Evolutionary conservation across 129 eudicot genomes (phyloP).

Genomic region (Smallanthus sonchifolius): DNA sequence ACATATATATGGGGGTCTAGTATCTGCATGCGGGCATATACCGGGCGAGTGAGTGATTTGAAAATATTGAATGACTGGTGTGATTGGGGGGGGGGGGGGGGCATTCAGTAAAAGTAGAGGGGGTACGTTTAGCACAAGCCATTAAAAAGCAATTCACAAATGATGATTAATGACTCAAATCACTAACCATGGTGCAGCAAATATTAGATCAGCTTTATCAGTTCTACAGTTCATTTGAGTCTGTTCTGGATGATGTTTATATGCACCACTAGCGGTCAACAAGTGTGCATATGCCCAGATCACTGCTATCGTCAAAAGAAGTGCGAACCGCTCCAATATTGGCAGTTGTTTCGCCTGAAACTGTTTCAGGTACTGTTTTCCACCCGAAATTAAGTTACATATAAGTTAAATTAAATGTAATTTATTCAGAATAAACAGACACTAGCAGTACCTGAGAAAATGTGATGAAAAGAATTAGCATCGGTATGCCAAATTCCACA

Average conservation of each 20-base stretch:
- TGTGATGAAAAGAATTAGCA: conserved; percentile 73
- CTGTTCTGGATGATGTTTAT: conserved; percentile 75
- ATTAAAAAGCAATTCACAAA: not conserved
- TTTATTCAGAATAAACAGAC: not conserved
- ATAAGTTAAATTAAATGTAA: not conserved
- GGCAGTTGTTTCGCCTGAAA: conserved; percentile 82
- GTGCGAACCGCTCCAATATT: conserved; percentile 86
- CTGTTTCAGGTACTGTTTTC: conserved; percentile 77
- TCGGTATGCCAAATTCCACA: conserved; percentile 94
- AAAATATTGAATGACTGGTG: too few species aligned
- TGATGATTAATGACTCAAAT: not conserved
- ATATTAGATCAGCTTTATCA: conserved; percentile 85
- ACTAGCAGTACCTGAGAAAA: conserved; percentile 71
- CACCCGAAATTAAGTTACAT: conserved; percentile 1
- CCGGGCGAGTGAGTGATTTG: too few species aligned
- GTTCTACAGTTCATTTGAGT: conserved; percentile 88
- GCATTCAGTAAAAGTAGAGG: too few species aligned
- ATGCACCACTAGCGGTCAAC: conserved; percentile 96
- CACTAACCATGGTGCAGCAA: conserved; percentile 96
- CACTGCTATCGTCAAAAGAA: conserved; percentile 60
- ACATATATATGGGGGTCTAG: too few species aligned
- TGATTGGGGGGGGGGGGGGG: too few species aligned
- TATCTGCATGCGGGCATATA: too few species aligned
- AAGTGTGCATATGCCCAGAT: conserved; percentile 99
- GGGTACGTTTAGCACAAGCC: too few species aligned